A percentile compares a stretch with the other conserved stretches of the same genome.
These are phyloP conservation scores for Ogataea haglerorum DNA, from an alignment of 805 yeast genomes.

Conservation along the genomic window DNA sequence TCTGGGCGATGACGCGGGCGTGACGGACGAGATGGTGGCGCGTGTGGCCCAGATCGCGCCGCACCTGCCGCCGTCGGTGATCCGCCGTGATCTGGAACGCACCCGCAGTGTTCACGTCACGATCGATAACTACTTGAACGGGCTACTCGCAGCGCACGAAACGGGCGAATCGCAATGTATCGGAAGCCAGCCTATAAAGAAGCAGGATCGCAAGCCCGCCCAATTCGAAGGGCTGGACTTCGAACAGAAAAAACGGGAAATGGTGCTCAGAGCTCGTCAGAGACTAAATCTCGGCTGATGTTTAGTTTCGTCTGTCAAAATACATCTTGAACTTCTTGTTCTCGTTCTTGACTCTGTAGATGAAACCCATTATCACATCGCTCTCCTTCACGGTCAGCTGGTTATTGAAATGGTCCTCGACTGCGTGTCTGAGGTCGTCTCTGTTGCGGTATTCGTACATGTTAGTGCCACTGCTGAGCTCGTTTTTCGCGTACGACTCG, in stretches of 20 bases:
- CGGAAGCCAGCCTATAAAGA: neutral
- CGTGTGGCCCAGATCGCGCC: conserved; percentile 86
- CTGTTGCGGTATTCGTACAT: conserved; percentile 30
- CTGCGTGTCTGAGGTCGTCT: conserved; percentile 28
- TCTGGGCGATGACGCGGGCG: conserved; percentile 24
- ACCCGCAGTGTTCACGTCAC: conserved; percentile 83
- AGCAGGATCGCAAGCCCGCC: neutral
- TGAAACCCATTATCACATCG: conserved; percentile 82
- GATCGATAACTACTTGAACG: conserved; percentile 61
- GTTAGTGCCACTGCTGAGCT: conserved; percentile 26
- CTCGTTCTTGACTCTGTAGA: conserved; percentile 80
- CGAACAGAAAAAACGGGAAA: conserved; percentile 48
- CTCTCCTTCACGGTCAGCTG: conserved; percentile 62
- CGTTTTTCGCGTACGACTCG: conserved; percentile 30
- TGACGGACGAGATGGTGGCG: conserved; percentile 74
- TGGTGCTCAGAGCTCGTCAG: conserved; percentile 61
- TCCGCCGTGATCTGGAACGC: conserved; percentile 65
- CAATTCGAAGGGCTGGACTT: conserved; percentile 42
- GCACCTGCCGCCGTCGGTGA: conserved; percentile 60
- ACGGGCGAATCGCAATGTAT: neutral
- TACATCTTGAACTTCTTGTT: conserved; percentile 38
- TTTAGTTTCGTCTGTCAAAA: conserved; percentile 27
- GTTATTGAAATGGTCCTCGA: conserved; percentile 56
- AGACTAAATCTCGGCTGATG: conserved; percentile 29
- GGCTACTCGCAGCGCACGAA: neutral